Evolutionary conservation across 768 basidiomycete species (phyloP), one percentile per base, ranked within the genome.

Genomic region (Boletus reticulatus): DNA sequence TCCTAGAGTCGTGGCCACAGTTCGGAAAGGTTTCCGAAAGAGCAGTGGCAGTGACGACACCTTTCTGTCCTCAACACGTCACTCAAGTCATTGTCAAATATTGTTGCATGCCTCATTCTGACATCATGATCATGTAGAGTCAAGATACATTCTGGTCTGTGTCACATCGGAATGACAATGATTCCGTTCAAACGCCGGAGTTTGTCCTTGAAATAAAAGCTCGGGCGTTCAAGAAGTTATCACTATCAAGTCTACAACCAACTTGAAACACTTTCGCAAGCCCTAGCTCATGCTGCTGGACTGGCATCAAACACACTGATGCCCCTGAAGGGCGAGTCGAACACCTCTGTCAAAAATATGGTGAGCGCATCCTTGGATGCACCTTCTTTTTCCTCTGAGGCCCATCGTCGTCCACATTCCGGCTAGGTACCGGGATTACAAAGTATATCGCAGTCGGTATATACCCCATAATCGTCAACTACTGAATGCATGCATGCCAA

Each of bases 221-320:
- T 22, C 22, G 22, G 22, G 22, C 22, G 1, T 52, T 16, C 22
- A 22, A 22, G 22, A 22, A 22, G 22, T 22, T 22, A 6, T 24
- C 24, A 24, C 24, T 6, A 24, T 24, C 24, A 24, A 24, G 6
- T 22, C 19, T 11, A 20, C 19, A 36, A 13, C 24, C 24, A 24
- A 22, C 22, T 22, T 69, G 67, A 2, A 48, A 45, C 11, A 62
- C 58, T 5, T 61, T 83, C 48, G 80, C 81, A 61, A 72, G 76
- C 2, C 68, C 11, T 8, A 72, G 75, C 16, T 72, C 78, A 13
- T 78, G 78, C 61, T 85, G 84, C 62, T 72, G 77, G 51, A 74
- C 69, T n/a, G 75, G 72, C 4, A 68, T 85, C 38, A 76, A 81
- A 50, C 83, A 84, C 62, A 62, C 68, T 1, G 84, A 84, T 1